Evolutionary conservation across 768 basidiomycete species (phyloP), one percentile per base, ranked within the genome.

Genomic region (Boletus vermiculosoides): DNA sequence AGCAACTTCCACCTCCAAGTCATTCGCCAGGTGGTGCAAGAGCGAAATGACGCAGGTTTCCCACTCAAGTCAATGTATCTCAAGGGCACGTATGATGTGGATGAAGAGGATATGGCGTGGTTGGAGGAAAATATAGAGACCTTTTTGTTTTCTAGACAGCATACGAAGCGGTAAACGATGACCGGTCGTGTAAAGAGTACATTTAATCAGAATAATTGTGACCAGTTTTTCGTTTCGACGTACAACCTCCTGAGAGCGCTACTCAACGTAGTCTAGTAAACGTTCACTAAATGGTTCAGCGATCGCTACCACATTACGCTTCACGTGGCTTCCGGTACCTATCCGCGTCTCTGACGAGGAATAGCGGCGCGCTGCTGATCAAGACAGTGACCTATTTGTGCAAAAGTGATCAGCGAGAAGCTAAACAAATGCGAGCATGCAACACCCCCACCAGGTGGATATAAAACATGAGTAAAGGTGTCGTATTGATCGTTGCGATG

Each of bases 311-410:
- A 28, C 6, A 30, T 25, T 30, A 64, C 12, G 31, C 23, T 66
- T 61, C 57, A 11, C n/a, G 28, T 20, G 50, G 37, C 2, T 50
- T 50, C 39, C 40, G 57, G 48, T 67, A 62, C 30, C 55, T 45
- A 33, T 70, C 70, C 11, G 28, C 45, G 5, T 69, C 70, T 55
- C 61, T 63, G 48, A 71, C 45, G 28, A 70, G 58, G 57, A 72
- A 56, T 9, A 70, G 40, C 25, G 59, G 41, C 13, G 44, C 54
- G n/a, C 56, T 40, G n/a, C 66, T 63, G 30, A 63, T 13, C 16
- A 64, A 18, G 4, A 63, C 52, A n/a, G 59, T 45, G 20, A 48
- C 58, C 69, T 71, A 36, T 5, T 31, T n/a, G 10, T 20, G 23
- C 16, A 39, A 1, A 20, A 3, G n/a, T 10, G 22, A 53, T 67